Base-by-base conservation (phyloP, 2,329 filamentous ascomycete genomes). In the Gyromitra esculenta region DNA sequence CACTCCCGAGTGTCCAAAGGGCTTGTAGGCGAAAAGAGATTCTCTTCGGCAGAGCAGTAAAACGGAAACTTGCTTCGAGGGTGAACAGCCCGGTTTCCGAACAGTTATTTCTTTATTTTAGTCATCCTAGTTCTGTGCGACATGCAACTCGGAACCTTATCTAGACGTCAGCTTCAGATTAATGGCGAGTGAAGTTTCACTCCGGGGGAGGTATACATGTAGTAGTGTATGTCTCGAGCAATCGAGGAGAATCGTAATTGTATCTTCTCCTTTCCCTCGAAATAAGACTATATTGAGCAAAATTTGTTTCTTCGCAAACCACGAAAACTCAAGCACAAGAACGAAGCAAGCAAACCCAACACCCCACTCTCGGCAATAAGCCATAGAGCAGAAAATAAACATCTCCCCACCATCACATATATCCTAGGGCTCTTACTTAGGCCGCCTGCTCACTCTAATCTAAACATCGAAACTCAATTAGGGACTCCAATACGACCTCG, bases 121-220 rank as follows among this genome's bases (percentile, higher is more conserved):
- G 54, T 37, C 37, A 60, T n/a, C n/a, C 35, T n/a, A 0, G n/a
- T 35, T 11, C 15, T 52, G 37, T 43, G n/a, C 15, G 15, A 43
- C 57, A 9, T 60, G 57, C 37, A 56, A 2, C 37, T 31, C 9
- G 37, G 31, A 60, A 43, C 35, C 57, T 60, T 60, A 41, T 60
- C 39, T 60, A 1, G 35, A 60, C 56, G 56, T 60, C 57, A 57
- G 13, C 11, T 37, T 35, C 13, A 21, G 48, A 6, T 52, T 52
- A 7, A 21, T 21, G 48, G 15, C 13, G 7, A 52, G 25, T 31
- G 25, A 31, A 31, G 25, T 31, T 31, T 31, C 25, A 31, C 25
- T 31, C 25, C 25, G 25, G 25, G 25, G 25, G 25, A 3, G 25
- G 1, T 1, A 31, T 31, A n/a, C n/a, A n/a, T n/a, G n/a, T n/a